Percentiles rank a stretch among this genome's conserved stretches.
These are phyloP conservation scores for Inonotus hispidus DNA, from an alignment of 1,284 basidiomycete species.

Conservation along the genomic window DNA sequence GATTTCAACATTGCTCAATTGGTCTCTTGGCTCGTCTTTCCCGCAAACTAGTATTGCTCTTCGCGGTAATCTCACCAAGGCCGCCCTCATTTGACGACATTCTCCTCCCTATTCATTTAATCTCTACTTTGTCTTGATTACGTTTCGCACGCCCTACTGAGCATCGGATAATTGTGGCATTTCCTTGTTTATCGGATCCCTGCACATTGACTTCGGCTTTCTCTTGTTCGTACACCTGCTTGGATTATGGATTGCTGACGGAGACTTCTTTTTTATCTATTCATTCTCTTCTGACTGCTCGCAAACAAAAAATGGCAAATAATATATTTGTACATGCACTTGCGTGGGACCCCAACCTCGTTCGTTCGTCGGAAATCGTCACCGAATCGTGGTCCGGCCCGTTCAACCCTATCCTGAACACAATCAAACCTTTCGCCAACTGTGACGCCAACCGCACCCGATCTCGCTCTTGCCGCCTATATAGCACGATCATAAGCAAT, in stretches of 20 bases:
- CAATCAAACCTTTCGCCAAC: neutral
- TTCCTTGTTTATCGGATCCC: neutral
- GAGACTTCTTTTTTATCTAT: conserved; percentile 21
- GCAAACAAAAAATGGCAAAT: neutral
- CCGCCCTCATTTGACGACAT: conserved; percentile 37
- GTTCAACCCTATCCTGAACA: neutral
- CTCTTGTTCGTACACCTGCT: conserved; percentile 20
- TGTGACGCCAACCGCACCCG: neutral
- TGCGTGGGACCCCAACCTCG: neutral
- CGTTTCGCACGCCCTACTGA: conserved; percentile 21
- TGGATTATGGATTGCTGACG: conserved; percentile 23
- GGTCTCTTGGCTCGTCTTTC: conserved; percentile 21
- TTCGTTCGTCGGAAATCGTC: neutral
- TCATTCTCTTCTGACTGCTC: neutral
- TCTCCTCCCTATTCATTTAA: neutral
- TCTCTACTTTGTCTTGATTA: conserved; percentile 13
- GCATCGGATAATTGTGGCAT: conserved; percentile 6
- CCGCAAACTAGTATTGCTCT: conserved; percentile 35
- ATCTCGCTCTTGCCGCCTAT: neutral
- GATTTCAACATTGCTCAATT: conserved; percentile 23
- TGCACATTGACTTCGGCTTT: neutral
- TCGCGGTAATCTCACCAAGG: conserved; percentile 39
- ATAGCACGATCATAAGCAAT: conserved; percentile 59
- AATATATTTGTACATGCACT: neutral
- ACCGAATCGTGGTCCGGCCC: neutral